These are phyloP conservation scores for Salisapilia sapeloensis DNA, from an alignment of 352 stramenopile genomes.

Conservation along the genomic window DNA sequence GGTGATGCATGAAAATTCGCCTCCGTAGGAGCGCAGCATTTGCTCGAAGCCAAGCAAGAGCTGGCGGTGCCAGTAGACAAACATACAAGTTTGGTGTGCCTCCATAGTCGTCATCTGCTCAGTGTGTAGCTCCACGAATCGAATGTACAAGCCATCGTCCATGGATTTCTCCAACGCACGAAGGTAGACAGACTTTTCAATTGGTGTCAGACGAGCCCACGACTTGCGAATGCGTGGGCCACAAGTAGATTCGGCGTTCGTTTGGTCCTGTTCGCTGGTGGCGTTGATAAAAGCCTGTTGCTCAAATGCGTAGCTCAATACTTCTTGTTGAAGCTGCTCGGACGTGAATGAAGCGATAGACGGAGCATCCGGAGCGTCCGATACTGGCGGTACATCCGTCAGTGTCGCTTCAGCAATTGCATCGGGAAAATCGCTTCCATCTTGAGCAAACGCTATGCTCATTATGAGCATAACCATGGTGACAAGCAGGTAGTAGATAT, in stretches of 20 bases:
- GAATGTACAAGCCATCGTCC: constrained; percentile 73
- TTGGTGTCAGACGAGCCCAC: constrained; percentile 36
- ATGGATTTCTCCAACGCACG: constrained; percentile 51
- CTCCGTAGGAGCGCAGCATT: constrained; percentile 62
- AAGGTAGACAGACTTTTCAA: constrained; percentile 62
- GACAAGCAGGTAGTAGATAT: no score
- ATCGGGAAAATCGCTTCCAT: no score
- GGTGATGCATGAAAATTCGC: constrained; percentile 71
- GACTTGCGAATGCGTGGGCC: constrained; percentile 58
- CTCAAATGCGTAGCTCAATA: no score
- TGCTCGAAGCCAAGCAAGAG: constrained; percentile 76
- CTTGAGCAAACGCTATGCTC: no score
- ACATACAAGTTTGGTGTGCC: constrained; percentile 79
- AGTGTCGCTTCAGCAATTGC: no score
- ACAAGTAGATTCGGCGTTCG: constrained; percentile 7
- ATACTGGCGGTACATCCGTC: no score
- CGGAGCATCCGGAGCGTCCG: no score
- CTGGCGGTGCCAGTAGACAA: constrained; percentile 75
- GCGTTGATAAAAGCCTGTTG: no score
- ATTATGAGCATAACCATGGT: no score
- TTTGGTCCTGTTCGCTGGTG: constrained; percentile 1
- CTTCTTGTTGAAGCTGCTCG: no score
- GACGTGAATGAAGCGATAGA: no score
- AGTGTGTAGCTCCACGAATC: constrained; percentile 78
- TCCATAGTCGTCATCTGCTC: constrained; percentile 67